phyloP scores from a whole-genome alignment of 2,329 filamentous ascomycete genomes.

The Ophiocordyceps robertsii region DNA sequence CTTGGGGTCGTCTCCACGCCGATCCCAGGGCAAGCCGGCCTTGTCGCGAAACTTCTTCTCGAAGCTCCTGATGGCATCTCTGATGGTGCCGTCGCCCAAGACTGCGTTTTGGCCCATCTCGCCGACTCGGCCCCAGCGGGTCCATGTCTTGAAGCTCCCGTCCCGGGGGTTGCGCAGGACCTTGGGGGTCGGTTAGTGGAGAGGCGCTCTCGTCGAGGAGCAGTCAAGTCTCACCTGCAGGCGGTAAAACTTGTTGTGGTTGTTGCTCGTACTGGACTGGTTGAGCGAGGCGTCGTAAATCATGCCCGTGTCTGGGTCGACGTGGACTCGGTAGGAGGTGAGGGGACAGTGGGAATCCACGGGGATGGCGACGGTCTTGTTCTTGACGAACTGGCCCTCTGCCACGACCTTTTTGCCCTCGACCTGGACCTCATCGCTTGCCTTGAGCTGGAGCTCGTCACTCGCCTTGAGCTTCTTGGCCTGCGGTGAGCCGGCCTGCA shows the following conservation, averaged over 20 bases:
- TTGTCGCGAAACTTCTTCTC: slow-evolving; percentile 51
- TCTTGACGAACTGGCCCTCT: slow-evolving; percentile 32
- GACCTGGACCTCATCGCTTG: slow-evolving; percentile 18
- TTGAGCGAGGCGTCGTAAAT: slow-evolving; percentile 74
- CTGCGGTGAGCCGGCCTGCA: slow-evolving; percentile 8
- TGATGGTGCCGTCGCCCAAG: slow-evolving; percentile 27
- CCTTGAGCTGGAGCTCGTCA: neutral
- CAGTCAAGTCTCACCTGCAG: slow-evolving; percentile 25
- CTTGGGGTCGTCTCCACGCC: slow-evolving; percentile 42
- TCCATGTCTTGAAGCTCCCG: slow-evolving; percentile 48
- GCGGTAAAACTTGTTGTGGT: slow-evolving; percentile 77
- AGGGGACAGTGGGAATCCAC: slow-evolving; percentile 32
- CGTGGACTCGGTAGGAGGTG: slow-evolving; percentile 40
- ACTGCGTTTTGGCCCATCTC: slow-evolving; percentile 36
- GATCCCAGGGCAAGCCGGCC: slow-evolving; percentile 41
- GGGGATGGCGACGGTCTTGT: slow-evolving; percentile 31
- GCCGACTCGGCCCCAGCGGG: slow-evolving; percentile 68
- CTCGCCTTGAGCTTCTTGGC: slow-evolving; percentile 16
- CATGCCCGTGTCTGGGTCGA: slow-evolving; percentile 44
- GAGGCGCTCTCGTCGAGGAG: too few species aligned
- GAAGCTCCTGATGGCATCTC: slow-evolving; percentile 34
- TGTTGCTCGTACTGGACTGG: slow-evolving; percentile 56
- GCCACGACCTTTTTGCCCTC: slow-evolving; percentile 21
- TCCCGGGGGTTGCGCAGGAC: slow-evolving; percentile 26
- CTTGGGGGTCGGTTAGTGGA: slow-evolving; percentile 19